Base-by-base conservation (phyloP, 1,284 basidiomycete species). In the Malassezia brasiliensis region DNA sequence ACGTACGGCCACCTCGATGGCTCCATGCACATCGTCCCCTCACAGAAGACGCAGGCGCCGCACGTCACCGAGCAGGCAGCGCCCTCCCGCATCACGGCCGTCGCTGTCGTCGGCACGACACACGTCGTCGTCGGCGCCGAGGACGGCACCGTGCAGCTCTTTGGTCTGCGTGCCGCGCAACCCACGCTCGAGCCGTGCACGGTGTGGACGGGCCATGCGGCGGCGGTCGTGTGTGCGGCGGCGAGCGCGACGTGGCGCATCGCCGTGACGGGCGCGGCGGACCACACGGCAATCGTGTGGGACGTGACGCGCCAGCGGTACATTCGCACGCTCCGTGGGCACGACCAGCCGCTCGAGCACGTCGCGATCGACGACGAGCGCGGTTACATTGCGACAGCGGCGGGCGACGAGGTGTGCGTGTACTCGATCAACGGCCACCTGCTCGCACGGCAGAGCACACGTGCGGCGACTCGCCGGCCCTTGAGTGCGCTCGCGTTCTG, bases 281-380 rank as follows among this genome's bases (percentile, higher is more conserved):
- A 94, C 65, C 85, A 87, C 1, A 87, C 83, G 56, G 88, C 85
- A 0, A 85, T 85, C 14, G 65, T 94, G 7, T 96, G 91, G 91
- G 91, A 96, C 72, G 79, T 89, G 52, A 94, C 96, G 68, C 80
- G 84, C 25, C 64, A 59, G 25, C 52, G 59, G 10, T 66, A 67
- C 40, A 64, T 72, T 2, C 61, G 65, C 7, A 50, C 61, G 34
- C 63, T 75, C 22, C 62, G 53, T 10, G 65, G 64, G 35, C 64
- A 64, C 36, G 74, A 65, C 0, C 77, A 80, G 25, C 78, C 81
- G 0, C 83, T 94, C 3, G 80, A 82, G 59, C 78, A 85, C 2
- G 84, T 85, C 14, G 80, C 85, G 1, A 83, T 96, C 66, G 87
- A 90, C 68, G 87, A 91, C 68, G 84, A 85, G 67, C 88, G 84